A percentile compares a stretch with the other conserved stretches of the same genome.
These are phyloP conservation scores for Isoetes taiwanensis DNA, from an alignment of 75 land plant species.

Conservation along the genomic window DNA sequence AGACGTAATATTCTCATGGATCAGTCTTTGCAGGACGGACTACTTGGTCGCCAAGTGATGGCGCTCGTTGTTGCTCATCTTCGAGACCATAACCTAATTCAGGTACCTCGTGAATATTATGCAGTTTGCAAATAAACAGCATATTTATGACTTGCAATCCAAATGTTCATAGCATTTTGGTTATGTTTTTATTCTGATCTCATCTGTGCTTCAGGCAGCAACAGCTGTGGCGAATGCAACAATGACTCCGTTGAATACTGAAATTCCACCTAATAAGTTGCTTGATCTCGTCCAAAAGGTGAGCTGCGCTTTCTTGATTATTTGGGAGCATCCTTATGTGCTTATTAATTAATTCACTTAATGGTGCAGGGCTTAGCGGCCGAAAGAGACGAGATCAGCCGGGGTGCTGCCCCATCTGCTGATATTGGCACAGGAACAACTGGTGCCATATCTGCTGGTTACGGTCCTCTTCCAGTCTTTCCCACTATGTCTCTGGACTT, in stretches of 20 bases:
- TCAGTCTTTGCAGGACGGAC: slow-evolving; percentile 46
- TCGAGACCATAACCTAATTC: slow-evolving; percentile 56
- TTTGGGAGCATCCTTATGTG: too few species aligned
- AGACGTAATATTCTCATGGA: too few species aligned
- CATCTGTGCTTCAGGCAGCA: slow-evolving; percentile 41
- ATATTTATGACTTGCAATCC: not conserved
- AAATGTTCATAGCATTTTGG: not conserved
- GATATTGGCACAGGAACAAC: slow-evolving; percentile 16
- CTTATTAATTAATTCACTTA: too few species aligned
- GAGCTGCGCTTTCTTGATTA: too few species aligned
- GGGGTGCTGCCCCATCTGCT: slow-evolving; percentile 13
- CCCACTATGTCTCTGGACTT: slow-evolving; percentile 41
- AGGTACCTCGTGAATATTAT: slow-evolving; percentile 20
- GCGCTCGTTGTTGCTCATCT: slow-evolving; percentile 72
- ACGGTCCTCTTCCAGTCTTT: slow-evolving; percentile 39
- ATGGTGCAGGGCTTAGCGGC: slow-evolving; percentile 75
- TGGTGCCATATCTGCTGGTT: slow-evolving; percentile 20
- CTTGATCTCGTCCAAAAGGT: slow-evolving; percentile 71
- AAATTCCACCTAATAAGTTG: slow-evolving; percentile 53
- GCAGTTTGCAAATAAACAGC: not conserved
- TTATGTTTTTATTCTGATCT: not conserved
- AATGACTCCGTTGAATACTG: slow-evolving; percentile 66
- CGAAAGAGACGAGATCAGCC: slow-evolving; percentile 48
- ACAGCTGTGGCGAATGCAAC: slow-evolving; percentile 69
- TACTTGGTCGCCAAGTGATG: slow-evolving; percentile 65